Conservation (phyloP, 208 protist species). For the Trypanosoma lewisi region DNA sequence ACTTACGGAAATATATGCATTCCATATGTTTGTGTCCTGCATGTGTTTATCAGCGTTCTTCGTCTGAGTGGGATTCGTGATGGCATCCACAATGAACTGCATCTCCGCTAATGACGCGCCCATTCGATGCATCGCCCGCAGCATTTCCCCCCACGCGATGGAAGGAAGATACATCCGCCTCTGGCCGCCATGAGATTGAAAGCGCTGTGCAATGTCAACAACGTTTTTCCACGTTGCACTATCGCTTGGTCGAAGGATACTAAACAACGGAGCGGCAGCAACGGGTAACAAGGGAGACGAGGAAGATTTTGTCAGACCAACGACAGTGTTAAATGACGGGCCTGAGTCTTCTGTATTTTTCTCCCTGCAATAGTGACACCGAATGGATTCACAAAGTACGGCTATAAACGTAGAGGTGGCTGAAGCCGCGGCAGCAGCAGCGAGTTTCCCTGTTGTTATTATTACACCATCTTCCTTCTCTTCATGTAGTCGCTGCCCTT, state of each 20-base stretch:
- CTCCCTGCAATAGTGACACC: not conserved
- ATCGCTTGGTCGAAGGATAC: constrained; percentile 16
- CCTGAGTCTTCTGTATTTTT: not conserved
- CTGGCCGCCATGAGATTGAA: not conserved
- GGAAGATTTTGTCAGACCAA: not conserved
- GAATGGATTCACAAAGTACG: constrained; percentile 29
- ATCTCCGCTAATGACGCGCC: constrained; percentile 43
- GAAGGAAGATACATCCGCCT: constrained; percentile 51
- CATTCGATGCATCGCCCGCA: constrained; percentile 50
- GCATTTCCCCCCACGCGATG: constrained; percentile 63
- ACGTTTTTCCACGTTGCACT: constrained; percentile 20
- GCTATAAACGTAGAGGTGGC: constrained; percentile 13
- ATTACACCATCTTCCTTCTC: not conserved
- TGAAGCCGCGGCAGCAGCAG: not conserved
- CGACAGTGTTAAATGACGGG: constrained; percentile 22
- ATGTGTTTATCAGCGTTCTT: constrained; percentile 43
- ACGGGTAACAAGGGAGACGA: constrained; percentile 11
- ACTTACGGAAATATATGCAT: constrained; percentile 56
- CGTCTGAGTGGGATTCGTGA: constrained; percentile 51
- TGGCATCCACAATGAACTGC: constrained; percentile 45
- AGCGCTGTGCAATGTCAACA: constrained; percentile 5
- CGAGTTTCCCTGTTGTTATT: not conserved
- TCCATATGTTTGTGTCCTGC: constrained; percentile 58
- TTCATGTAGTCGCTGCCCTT: not conserved
- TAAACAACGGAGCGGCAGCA: constrained; percentile 25